Percentiles rank a stretch among this genome's conserved stretches.
These are phyloP conservation scores for Penicillium daleae DNA, from an alignment of 495 filamentous ascomycete genomes.

Conservation along the genomic window DNA sequence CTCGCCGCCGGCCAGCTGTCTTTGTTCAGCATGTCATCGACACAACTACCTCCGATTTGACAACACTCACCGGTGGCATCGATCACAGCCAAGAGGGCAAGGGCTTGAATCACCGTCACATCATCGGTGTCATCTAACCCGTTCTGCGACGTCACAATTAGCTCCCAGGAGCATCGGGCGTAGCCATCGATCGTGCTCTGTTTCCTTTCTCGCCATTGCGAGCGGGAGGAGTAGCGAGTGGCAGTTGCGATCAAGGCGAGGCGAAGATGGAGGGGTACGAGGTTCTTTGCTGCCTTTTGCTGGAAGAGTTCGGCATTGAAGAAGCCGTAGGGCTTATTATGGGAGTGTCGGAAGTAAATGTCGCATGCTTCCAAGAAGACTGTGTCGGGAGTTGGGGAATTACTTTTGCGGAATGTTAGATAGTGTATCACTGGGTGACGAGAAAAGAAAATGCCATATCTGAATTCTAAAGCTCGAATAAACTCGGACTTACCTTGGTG, in stretches of 20 bases:
- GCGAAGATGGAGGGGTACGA: slow-evolving; percentile 27
- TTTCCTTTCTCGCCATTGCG: slow-evolving; percentile 27
- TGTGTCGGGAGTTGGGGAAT: slow-evolving; percentile 19
- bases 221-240: slow-evolving; percentile 29
- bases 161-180: slow-evolving; percentile 33
- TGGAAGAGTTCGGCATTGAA: slow-evolving; percentile 34
- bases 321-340: slow-evolving; percentile 38
- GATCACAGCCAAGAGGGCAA: slow-evolving; percentile 34
- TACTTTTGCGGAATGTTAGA: background rate
- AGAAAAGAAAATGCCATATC: background rate
- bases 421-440: background rate
- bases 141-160: slow-evolving; percentile 25
- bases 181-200: slow-evolving; percentile 29
- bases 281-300: slow-evolving; percentile 14
- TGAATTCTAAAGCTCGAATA: background rate
- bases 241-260: slow-evolving; percentile 38
- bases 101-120: slow-evolving; percentile 31
- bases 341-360: slow-evolving; percentile 34
- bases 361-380: slow-evolving; percentile 32
- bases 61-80: slow-evolving; percentile 34
- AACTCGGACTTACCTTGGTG: background rate
- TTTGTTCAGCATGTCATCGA: slow-evolving; percentile 9
- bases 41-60: background rate
- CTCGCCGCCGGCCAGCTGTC: slow-evolving; percentile 29
- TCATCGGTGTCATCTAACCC: slow-evolving; percentile 24